These are phyloP conservation scores for Tylopilus sp. DNA, from an alignment of 768 basidiomycete genomes.

Conservation along the genomic window DNA sequence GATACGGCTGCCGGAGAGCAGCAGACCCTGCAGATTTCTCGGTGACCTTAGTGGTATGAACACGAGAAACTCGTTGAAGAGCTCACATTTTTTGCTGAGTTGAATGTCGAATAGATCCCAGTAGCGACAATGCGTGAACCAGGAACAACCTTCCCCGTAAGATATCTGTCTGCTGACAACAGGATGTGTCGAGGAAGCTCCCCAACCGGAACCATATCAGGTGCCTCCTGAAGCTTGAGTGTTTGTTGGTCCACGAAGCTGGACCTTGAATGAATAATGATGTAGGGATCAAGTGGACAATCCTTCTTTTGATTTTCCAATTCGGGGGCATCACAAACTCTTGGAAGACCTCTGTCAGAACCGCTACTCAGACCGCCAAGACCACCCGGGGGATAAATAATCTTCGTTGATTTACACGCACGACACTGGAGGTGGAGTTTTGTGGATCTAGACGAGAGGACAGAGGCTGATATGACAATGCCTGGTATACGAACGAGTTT, in stretches of 20 bases:
- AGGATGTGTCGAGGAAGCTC: constrained; percentile 95
- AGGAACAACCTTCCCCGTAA: constrained; percentile 92
- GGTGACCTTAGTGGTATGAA: not conserved
- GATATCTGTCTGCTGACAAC: constrained; percentile 83
- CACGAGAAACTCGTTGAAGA: not conserved
- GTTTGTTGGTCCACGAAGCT: constrained; percentile 94
- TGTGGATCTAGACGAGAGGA: constrained; percentile 89
- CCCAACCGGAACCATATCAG: constrained; percentile 99
- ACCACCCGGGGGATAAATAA: constrained; percentile 72
- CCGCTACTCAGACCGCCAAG: constrained; percentile 87
- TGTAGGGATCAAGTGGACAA: constrained; percentile 93
- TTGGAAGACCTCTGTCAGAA: constrained; percentile 78
- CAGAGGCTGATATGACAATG: constrained; percentile 96
- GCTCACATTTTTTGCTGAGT: constrained; percentile 78
- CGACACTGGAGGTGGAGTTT: constrained; percentile 92
- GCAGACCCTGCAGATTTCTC: constrained; percentile 82
- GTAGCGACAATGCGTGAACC: constrained; percentile 95
- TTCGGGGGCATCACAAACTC: constrained; percentile 80
- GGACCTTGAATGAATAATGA: constrained; percentile 93
- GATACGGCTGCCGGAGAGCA: constrained; percentile 90
- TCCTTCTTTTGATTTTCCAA: constrained; percentile 86
- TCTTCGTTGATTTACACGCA: constrained; percentile 77
- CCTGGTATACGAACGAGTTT: constrained; percentile 96
- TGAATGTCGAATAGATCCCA: constrained; percentile 96
- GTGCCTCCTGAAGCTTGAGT: constrained; percentile 96